Conservation (phyloP, 1,284 basidiomycete genomes). For the Ustilago lituana region DNA sequence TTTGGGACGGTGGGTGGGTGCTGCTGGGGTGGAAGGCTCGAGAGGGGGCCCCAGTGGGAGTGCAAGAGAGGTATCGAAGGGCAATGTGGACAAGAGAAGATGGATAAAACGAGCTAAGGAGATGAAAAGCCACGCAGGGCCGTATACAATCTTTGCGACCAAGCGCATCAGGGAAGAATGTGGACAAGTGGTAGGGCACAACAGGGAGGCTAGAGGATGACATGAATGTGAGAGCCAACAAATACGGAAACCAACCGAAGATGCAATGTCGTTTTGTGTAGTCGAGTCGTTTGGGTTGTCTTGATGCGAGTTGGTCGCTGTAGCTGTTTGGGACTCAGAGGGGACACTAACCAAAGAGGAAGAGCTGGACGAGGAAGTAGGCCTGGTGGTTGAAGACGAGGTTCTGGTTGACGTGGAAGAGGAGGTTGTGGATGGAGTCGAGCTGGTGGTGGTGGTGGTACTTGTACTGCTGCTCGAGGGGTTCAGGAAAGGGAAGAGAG, state of each 20-base stretch:
- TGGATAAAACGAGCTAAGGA: too few species aligned
- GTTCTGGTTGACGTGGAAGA: conserved; percentile 19
- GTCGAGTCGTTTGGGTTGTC: conserved; percentile 3
- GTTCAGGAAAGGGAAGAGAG: background rate
- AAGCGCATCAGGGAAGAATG: conserved; percentile 10
- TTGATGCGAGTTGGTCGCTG: conserved; percentile 6
- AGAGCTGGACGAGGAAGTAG: conserved; percentile 23
- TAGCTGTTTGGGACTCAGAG: conserved; percentile 16
- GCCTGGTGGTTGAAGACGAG: conserved; percentile 22
- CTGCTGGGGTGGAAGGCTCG: too few species aligned
- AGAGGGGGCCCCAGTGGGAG: too few species aligned
- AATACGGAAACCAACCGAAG: conserved; percentile 28
- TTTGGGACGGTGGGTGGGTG: background rate
- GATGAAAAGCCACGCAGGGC: background rate
- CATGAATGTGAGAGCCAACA: conserved; percentile 17
- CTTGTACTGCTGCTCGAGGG: conserved; percentile 1
- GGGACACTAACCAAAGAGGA: conserved; percentile 33
- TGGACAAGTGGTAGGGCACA: conserved; percentile 30
- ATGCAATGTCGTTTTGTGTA: conserved; percentile 4
- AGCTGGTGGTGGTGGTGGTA: conserved; percentile 3
- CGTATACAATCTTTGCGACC: conserved; percentile 24
- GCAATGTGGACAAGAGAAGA: background rate
- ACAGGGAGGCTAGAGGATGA: conserved; percentile 25
- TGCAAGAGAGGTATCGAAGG: too few species aligned
- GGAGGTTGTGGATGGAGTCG: conserved; percentile 20